Evolutionary conservation across 2,329 filamentous ascomycete genomes (phyloP), one percentile per base, ranked within the genome.

Genomic region (Cytospora schulzeri): DNA sequence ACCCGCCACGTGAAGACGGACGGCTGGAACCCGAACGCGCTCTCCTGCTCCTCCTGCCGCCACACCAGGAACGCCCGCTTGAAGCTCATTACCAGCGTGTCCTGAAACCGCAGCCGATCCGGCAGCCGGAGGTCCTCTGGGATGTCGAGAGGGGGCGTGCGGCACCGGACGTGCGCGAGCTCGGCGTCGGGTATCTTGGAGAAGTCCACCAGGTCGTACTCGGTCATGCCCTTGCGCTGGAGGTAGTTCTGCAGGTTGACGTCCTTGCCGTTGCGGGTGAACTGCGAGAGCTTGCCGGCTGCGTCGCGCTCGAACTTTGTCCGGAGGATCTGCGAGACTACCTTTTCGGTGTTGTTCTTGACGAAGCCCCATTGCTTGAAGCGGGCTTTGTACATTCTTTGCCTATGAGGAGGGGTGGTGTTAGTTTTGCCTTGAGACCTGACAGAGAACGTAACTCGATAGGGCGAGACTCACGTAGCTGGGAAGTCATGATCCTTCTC

Each of bases 371-470:
- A 84, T 66, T 83, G 80, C 17, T 82, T 82, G 69, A 83, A 83
- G 28, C 81, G 75, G n/a, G 81, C 83, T 70, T 84, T 84, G 71
- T 84, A 84, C 81, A 84, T 84, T 68, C 83, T 82, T 22, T 81
- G 80, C 22, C 81, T 83, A 45, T 26, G 24, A 17, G 26, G 45
- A 11, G 3, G 15, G 5, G 35, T 60, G 3, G 15, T 3, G 35
- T 60, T 52, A 62, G 63, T 4, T 19, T 3, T n/a, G n/a, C 6
- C 19, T 5, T 12, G 45, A 5, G 12, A 48, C 24, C 12, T 38
- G 1, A 0, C 17, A n/a, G 17, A 53, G 52, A n/a, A 26, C 28
- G 19, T 4, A 12, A 14, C 2, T 2, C 2, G 45, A 4, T 7
- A 12, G 8, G 14, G 6, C 11, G 19, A 1, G 1, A 33, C 63